Conservation (phyloP, 176 grass and related monocot genomes). For the bread wheat (Triticum aestivum) region IWGSC_CS_RefSeq_v2.1 NC_057812.1:293365418-293365917, state of each 20-base stretch:
- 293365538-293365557: conserved; percentile 98
- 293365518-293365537: conserved; percentile 97
- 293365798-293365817: conserved; percentile 91
- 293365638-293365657: conserved; percentile 98
- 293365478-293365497: conserved; percentile 87
- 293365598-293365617: conserved; percentile 91
- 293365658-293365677: conserved; percentile 97
- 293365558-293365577: conserved; percentile 95
- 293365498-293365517: conserved; percentile 98
- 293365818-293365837: conserved; percentile 95
- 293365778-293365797: conserved; percentile 89
- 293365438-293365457: conserved; percentile 94
- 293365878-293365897: conserved; percentile 98
- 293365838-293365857: conserved; percentile 99
- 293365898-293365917: conserved; percentile 95
- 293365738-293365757: conserved; percentile 95
- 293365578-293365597: conserved; percentile 93
- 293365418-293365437: conserved; percentile 90
- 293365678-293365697: conserved; percentile 81
- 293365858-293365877: conserved; percentile 98
- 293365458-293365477: conserved; percentile 99
- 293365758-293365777: conserved; percentile 76
- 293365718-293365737: conserved; percentile 94
- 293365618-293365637: conserved; percentile 96
- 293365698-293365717: conserved; percentile 91